Percentiles rank a stretch among this genome's conserved stretches.
Evolutionary conservation across 306 rosid species (phyloP).

Genomic region (Rosa lucieae): DNA sequence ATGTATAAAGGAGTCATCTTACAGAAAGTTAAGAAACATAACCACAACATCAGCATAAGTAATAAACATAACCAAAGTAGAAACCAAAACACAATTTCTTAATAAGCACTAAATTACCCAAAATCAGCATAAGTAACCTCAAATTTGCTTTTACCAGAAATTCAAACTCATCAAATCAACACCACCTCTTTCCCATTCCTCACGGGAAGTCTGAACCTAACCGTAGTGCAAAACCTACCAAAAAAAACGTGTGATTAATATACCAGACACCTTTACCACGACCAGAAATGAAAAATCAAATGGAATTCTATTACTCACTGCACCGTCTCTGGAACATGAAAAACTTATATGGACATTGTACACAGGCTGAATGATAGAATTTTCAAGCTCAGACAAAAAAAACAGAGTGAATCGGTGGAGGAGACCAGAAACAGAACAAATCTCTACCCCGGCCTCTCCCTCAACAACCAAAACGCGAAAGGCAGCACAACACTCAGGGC

Average conservation of each 20-base stretch:
- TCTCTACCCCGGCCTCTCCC: no score
- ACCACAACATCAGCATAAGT: background rate
- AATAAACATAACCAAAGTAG: background rate
- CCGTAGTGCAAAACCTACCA: slow-evolving; percentile 68
- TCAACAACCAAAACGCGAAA: no score
- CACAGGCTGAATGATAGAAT: no score
- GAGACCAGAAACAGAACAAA: no score
- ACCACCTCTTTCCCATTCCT: slow-evolving; percentile 44
- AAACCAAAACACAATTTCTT: background rate
- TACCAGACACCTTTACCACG: background rate
- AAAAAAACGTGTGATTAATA: background rate
- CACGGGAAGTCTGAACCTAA: slow-evolving; percentile 38
- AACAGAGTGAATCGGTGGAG: no score
- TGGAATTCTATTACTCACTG: slow-evolving; percentile 38
- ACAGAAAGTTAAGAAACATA: background rate
- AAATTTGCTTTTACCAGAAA: background rate
- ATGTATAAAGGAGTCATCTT: background rate
- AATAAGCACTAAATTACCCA: background rate
- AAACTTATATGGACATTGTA: no score
- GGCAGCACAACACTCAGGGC: no score
- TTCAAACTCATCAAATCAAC: slow-evolving; percentile 8
- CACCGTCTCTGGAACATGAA: slow-evolving; percentile 37
- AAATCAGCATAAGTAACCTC: background rate
- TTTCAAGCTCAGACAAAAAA: no score
- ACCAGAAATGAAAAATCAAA: background rate